phyloP scores from a whole-genome alignment of 441 rosid genomes.

The Dalechampia spathulata region DNA sequence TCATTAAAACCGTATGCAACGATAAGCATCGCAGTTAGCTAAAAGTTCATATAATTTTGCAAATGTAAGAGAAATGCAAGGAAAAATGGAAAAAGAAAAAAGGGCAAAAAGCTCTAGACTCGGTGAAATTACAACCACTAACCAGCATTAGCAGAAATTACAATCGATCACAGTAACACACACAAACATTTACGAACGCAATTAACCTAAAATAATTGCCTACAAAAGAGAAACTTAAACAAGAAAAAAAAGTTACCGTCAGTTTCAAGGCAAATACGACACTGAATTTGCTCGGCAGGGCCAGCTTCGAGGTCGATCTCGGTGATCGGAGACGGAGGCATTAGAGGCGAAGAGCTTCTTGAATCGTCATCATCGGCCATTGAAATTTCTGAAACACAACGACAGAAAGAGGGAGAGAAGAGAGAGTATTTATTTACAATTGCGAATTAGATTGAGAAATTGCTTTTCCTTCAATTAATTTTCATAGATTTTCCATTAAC shows the following conservation, averaged over 20 bases:
- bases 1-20: neutral
- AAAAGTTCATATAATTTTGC: neutral
- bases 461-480: too few relatives aligned
- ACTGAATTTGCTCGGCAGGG: conserved; percentile 89
- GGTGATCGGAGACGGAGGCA: conserved; percentile 62
- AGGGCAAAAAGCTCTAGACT: too few relatives aligned
- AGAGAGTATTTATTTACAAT: too few relatives aligned
- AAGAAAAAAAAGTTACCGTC: conserved; percentile 48
- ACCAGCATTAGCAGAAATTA: too few relatives aligned
- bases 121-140: too few relatives aligned
- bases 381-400: conserved; percentile 6
- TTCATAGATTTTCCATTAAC: too few relatives aligned
- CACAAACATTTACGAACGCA: neutral
- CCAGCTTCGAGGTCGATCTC: conserved; percentile 99
- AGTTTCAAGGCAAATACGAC: conserved; percentile 97
- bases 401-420: too few relatives aligned
- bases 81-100: too few relatives aligned
- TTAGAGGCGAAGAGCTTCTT: conserved; percentile 45
- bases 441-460: too few relatives aligned
- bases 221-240: neutral
- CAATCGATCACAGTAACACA: neutral
- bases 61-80: neutral
- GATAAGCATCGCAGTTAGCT: neutral
- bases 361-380: conserved; percentile 59
- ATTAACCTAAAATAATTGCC: neutral